Evolutionary conservation across 2,329 filamentous ascomycete species (phyloP).

Genomic region (Fusarium sarcochroum): DNA sequence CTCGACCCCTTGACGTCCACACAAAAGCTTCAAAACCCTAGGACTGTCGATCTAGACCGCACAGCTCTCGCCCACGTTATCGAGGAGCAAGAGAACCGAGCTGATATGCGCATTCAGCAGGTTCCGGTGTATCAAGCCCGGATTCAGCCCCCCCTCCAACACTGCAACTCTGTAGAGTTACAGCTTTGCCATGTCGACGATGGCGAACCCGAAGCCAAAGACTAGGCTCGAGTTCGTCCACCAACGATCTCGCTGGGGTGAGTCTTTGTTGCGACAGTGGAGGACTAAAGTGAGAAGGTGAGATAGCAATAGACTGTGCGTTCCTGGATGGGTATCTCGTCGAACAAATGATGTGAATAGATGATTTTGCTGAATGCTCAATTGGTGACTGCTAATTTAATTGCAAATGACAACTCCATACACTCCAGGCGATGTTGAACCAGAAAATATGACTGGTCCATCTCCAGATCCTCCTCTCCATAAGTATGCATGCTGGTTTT

Average conservation of each 20-base stretch:
- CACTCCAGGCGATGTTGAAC: conserved; percentile 25
- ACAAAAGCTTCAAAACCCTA: background rate
- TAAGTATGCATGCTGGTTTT: conserved; percentile 35
- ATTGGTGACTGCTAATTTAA: conserved; percentile 37
- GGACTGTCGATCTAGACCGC: background rate
- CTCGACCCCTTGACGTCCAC: background rate
- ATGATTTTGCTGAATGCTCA: conserved; percentile 22
- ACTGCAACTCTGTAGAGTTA: background rate
- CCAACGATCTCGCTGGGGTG: background rate
- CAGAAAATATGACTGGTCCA: conserved; percentile 13
- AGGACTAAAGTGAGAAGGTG: background rate
- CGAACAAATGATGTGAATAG: conserved; percentile 18
- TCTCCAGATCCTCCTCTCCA: conserved; percentile 25
- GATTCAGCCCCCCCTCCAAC: background rate
- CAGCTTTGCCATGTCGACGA: conserved; percentile 3
- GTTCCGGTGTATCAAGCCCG: background rate
- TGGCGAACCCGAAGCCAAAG: background rate
- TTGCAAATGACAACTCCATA: conserved; percentile 31
- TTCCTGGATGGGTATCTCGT: background rate
- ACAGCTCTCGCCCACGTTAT: background rate
- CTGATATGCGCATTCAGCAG: background rate
- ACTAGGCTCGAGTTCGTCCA: background rate
- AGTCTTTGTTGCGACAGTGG: background rate
- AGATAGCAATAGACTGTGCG: background rate
- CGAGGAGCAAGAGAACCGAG: background rate